Conservation (phyloP, 2,329 filamentous ascomycete genomes). For the Neonectria coccinea region DNA sequence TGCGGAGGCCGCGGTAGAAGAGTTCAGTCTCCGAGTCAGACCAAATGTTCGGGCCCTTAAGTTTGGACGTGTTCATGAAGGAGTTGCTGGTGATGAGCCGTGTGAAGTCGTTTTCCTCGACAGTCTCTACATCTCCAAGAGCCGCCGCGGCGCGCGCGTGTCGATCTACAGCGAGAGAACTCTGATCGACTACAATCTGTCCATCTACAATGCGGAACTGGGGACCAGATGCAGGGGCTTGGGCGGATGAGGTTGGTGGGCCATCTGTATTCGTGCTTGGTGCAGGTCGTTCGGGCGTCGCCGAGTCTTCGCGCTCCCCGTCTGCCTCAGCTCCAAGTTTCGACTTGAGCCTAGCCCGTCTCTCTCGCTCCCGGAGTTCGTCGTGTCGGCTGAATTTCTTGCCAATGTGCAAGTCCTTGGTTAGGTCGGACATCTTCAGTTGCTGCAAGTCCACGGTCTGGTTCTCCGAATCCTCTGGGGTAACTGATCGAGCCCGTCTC, state of each 20-base stretch:
- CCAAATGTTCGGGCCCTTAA: slow-evolving; percentile 76
- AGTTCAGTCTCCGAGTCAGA: slow-evolving; percentile 75
- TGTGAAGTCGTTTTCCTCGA: slow-evolving; percentile 85
- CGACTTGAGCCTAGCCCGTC: slow-evolving; percentile 53
- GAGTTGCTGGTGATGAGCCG: slow-evolving; percentile 76
- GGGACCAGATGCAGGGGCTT: slow-evolving; percentile 56
- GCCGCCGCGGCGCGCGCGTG: slow-evolving; percentile 70
- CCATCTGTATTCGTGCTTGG: slow-evolving; percentile 39
- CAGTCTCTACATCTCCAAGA: slow-evolving; percentile 66
- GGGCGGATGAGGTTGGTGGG: slow-evolving; percentile 41
- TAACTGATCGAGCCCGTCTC: slow-evolving; percentile 60
- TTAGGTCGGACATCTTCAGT: slow-evolving; percentile 79
- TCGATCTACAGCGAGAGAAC: slow-evolving; percentile 74
- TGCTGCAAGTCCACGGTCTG: slow-evolving; percentile 73
- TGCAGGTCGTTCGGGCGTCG: slow-evolving; percentile 35
- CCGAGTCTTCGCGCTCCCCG: slow-evolving; percentile 39
- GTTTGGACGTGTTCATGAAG: slow-evolving; percentile 71
- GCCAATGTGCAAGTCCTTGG: slow-evolving; percentile 75
- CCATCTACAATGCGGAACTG: slow-evolving; percentile 77
- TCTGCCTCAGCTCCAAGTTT: slow-evolving; percentile 47
- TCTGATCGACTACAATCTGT: slow-evolving; percentile 77
- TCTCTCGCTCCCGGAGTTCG: slow-evolving; percentile 76
- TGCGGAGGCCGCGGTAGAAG: slow-evolving; percentile 80
- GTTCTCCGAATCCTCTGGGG: slow-evolving; percentile 73
- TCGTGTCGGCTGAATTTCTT: slow-evolving; percentile 81